Conservation (phyloP, 371 early-diverging fungal genomes). For the Lichtheimia corymbifera region DNA sequence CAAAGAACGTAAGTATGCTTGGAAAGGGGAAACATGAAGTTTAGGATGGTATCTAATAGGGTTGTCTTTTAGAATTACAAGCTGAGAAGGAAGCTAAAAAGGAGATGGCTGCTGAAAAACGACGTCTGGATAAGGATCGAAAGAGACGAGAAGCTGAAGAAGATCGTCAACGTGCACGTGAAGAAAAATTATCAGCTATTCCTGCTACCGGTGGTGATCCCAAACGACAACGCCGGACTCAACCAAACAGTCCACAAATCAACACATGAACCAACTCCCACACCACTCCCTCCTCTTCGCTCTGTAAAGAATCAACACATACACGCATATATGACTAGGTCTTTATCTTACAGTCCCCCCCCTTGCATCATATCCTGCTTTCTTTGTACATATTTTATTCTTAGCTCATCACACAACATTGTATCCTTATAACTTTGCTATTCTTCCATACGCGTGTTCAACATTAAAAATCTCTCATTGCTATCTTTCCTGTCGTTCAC, state of each 20-base stretch:
- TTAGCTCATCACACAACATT: neutral
- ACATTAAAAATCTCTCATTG: too few relatives aligned
- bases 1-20: constrained; percentile 10
- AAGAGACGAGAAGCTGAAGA: neutral
- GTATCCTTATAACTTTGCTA: neutral
- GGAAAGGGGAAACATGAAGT: neutral
- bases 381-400: neutral
- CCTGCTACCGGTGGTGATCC: neutral
- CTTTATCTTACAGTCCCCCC: neutral
- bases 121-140: constrained; percentile 8
- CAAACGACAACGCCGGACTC: neutral
- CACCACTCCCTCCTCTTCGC: neutral
- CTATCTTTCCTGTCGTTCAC: too few relatives aligned
- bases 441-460: neutral
- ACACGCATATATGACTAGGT: neutral
- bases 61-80: constrained; percentile 7
- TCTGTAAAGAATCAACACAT: neutral
- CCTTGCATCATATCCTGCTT: neutral
- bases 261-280: neutral
- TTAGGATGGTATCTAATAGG: neutral
- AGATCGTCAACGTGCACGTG: constrained; percentile 1
- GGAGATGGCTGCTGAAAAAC: constrained; percentile 7
- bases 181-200: neutral
- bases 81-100: constrained; percentile 12
- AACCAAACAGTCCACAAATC: neutral